A percentile compares a stretch with the other conserved stretches of the same genome.
phyloP scores from a whole-genome alignment of 2,329 filamentous ascomycete genomes.

The Colletotrichum sidae region DNA sequence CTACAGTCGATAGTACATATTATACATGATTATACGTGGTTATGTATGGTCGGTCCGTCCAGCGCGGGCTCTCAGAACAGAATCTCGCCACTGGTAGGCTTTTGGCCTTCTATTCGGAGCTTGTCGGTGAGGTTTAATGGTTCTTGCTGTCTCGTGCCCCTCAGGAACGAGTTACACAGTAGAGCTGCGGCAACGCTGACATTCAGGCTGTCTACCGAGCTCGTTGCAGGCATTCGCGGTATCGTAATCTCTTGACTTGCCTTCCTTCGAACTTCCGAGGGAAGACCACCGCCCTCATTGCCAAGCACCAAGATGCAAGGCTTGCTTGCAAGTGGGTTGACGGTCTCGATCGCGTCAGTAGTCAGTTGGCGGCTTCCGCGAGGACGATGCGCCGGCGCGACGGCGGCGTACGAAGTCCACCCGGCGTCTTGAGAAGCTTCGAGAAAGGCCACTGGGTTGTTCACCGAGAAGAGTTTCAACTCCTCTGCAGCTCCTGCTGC shows the following conservation, averaged over 20 bases:
- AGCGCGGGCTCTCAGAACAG: slow-evolving; percentile 25
- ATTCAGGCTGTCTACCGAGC: slow-evolving; percentile 87
- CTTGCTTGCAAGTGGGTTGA: slow-evolving; percentile 65
- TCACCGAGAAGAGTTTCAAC: slow-evolving; percentile 77
- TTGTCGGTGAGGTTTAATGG: slow-evolving; percentile 46
- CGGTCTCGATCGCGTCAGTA: slow-evolving; percentile 59
- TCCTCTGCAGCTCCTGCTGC: slow-evolving; percentile 89
- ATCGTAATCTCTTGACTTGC: slow-evolving; percentile 78
- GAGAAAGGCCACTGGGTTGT: slow-evolving; percentile 77
- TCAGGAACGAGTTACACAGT: slow-evolving; percentile 77
- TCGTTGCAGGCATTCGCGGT: slow-evolving; percentile 62
- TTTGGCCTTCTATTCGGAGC: slow-evolving; percentile 50
- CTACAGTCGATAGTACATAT: slow-evolving; percentile 25
- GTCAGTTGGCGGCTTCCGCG: slow-evolving; percentile 56
- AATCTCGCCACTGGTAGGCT: slow-evolving; percentile 34
- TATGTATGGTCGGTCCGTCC: neutral
- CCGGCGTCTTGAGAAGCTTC: slow-evolving; percentile 74
- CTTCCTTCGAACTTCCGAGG: slow-evolving; percentile 70
- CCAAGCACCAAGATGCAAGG: slow-evolving; percentile 87
- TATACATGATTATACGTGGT: slow-evolving; percentile 3
- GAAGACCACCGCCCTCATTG: slow-evolving; percentile 81
- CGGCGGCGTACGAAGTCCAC: slow-evolving; percentile 88
- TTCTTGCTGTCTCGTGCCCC: slow-evolving; percentile 44
- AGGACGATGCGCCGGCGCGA: slow-evolving; percentile 55
- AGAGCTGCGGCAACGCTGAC: slow-evolving; percentile 89